Base-by-base conservation (phyloP, 2,329 filamentous ascomycete genomes). In the Penicillium corylophilum region DNA sequence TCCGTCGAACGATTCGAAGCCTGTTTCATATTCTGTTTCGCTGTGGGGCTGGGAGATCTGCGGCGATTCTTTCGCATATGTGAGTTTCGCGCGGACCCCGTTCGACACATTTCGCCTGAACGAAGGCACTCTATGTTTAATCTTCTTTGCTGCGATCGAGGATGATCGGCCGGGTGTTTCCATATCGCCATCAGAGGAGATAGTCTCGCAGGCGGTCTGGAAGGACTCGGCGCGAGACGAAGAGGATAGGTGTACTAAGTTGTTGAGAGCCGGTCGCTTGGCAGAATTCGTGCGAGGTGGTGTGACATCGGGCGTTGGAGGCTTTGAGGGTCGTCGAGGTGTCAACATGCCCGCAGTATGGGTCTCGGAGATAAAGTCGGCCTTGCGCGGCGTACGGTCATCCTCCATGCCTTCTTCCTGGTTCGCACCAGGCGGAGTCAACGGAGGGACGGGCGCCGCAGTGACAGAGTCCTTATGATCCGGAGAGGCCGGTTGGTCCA, bases 251-350 rank as follows among this genome's bases (percentile, higher is more conserved):
- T 81, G 81, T 28, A 80, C 82, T 20, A 80, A 78, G 56, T 84
- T 79, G 55, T 70, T 71, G 40, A 77, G 63, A 16, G 70, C 66
- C 16, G 80, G 60, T 48, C 64, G 68, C 50, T 63, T 57, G 5
- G 60, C 59, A n/a, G 68, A 63, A 22, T 63, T 57, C 28, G 64
- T 59, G 51, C 83, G 80, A 31, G 88, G 88, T 46, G 87, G 88
- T 15, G 88, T 91, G 41, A 87, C 81, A 70, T 90, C 88, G 29
- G 88, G 88, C 3, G 88, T 91, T 28, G 86, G 87, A 15, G 86
- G 86, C 61, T 84, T 88, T 63, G 80, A 79, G 57, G 86, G 82
- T 57, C 83, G 82, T 24, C 83, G 79, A 44, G 86, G 85, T 5
- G 86, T 89, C 48, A 76, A 74, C 33, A 61, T 61, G 26, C 61